A percentile compares a stretch with the other conserved stretches of the same genome.
phyloP scores from a whole-genome alignment of 805 yeast species.

The Suhomyces canberraensis region DNA sequence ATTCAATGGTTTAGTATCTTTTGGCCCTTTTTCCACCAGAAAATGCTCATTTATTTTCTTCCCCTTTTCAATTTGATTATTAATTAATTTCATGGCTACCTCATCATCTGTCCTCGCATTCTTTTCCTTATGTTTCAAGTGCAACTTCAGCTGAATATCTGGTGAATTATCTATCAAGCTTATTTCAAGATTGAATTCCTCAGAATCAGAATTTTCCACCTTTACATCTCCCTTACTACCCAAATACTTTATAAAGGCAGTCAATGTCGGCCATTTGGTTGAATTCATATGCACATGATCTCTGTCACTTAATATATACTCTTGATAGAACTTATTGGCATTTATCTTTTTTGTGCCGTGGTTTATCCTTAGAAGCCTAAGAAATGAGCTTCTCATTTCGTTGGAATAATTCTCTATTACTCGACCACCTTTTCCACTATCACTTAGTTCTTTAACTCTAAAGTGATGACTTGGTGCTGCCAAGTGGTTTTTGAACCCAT shows the following conservation, averaged over 20 bases:
- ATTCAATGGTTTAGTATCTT: neutral
- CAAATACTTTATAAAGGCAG: slow-evolving; percentile 62
- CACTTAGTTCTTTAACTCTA: slow-evolving; percentile 38
- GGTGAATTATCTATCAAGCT: slow-evolving; percentile 23
- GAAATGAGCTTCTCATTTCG: slow-evolving; percentile 61
- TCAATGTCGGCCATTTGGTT: slow-evolving; percentile 71
- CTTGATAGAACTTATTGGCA: slow-evolving; percentile 87
- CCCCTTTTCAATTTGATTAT: slow-evolving; percentile 53
- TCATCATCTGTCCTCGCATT: slow-evolving; percentile 45
- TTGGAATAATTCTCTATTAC: slow-evolving; percentile 58
- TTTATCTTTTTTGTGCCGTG: slow-evolving; percentile 82
- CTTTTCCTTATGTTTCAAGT: slow-evolving; percentile 37
- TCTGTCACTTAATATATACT: slow-evolving; percentile 69
- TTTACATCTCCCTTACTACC: slow-evolving; percentile 54
- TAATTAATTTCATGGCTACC: slow-evolving; percentile 38
- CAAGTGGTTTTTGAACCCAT: slow-evolving; percentile 91
- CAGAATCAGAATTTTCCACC: slow-evolving; percentile 41
- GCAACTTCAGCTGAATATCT: slow-evolving; percentile 24
- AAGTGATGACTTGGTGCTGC: slow-evolving; percentile 73
- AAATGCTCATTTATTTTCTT: slow-evolving; percentile 10
- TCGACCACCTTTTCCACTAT: slow-evolving; percentile 40
- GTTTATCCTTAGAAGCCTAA: slow-evolving; percentile 54
- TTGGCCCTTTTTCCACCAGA: no score
- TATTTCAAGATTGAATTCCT: slow-evolving; percentile 36
- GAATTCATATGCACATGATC: slow-evolving; percentile 90